Conservation (phyloP, 73 alveolate species). For the Symbiodinium natans region DNA sequence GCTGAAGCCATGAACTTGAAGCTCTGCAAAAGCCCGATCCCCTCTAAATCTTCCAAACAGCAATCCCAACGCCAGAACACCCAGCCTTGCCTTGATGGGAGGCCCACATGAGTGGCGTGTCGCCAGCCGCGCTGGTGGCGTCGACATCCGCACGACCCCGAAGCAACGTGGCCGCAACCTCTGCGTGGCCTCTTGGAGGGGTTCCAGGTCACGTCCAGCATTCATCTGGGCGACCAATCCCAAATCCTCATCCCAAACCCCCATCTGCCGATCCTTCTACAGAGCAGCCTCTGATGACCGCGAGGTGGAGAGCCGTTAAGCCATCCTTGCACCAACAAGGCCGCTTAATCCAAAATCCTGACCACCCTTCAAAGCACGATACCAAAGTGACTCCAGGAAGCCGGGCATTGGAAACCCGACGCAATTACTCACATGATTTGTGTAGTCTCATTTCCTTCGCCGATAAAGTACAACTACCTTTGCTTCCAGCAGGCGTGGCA, state of each 20-base stretch:
- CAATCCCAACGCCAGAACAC: too few relatives aligned
- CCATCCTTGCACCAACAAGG: conserved; percentile 12
- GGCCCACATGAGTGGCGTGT: conserved; percentile 88
- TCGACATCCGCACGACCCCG: conserved; percentile 68
- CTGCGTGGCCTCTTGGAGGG: conserved; percentile 6
- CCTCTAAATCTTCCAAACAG: too few relatives aligned
- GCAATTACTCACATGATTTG: too few relatives aligned
- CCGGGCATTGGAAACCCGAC: too few relatives aligned
- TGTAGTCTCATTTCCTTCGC: too few relatives aligned
- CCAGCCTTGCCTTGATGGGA: conserved; percentile 17
- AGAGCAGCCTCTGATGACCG: conserved; percentile 44
- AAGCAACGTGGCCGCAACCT: conserved; percentile 20
- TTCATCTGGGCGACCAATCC: not conserved
- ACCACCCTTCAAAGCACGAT: not conserved
- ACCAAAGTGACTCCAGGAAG: not conserved
- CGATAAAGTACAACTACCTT: too few relatives aligned
- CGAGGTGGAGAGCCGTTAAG: conserved; percentile 64
- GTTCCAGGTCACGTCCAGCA: not conserved
- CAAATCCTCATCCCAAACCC: not conserved
- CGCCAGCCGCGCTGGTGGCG: conserved; percentile 22
- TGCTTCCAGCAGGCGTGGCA: not conserved
- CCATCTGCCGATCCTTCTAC: not conserved
- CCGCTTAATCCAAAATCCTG: not conserved
- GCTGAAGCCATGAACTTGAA: too few relatives aligned
- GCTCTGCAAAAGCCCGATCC: too few relatives aligned